Evolutionary conservation across 2,329 filamentous ascomycete species (phyloP), one percentile per base, ranked within the genome.

Genomic region (Microdochium paspali): DNA sequence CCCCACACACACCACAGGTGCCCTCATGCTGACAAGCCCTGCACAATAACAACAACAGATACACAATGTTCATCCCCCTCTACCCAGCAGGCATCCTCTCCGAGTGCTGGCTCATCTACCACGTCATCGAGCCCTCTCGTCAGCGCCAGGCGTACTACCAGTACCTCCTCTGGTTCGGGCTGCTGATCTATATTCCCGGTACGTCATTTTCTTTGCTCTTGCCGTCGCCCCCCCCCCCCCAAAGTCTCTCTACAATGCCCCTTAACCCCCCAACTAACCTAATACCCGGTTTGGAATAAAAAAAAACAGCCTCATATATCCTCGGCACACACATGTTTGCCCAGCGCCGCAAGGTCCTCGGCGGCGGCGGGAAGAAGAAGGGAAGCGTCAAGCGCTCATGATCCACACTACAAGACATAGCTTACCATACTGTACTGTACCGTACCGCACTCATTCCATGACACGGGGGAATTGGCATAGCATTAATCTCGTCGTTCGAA

Each of bases 41-140:
- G 32, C 26, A 45, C 10, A 50, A 31, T 3, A 24, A 10, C 31
- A 5, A 18, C 13, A 25, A 15, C 40, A 53, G 51, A 25, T 76
- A 84, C 57, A 85, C 85, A 53, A 80, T 79, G 0, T 86, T 86
- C 63, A 79, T 81, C 50, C 67, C 84, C 12, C 70, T 86, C 10
- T 86, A 86, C 58, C 82, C 82, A 1, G 61, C 85, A 40, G 82
- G 82, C 10, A 83, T 86, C 46, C 64, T 68, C 2, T 81, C 77
- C 54, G 82, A 86, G 66, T 77, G 74, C 50, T 72, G 70, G 60
- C 66, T 85, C 47, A 74, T 85, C 21, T 80, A 73, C 28, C 46
- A 48, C 7, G 50, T 35, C 15, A 46, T 53, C 10, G 47, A 47
- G 18, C 45, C 47, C 21, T 40, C 35, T 3, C 20, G 18, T n/a